Evolutionary conservation across 2,329 filamentous ascomycete genomes (phyloP).

Genomic region (Monilinia aucupariae): DNA sequence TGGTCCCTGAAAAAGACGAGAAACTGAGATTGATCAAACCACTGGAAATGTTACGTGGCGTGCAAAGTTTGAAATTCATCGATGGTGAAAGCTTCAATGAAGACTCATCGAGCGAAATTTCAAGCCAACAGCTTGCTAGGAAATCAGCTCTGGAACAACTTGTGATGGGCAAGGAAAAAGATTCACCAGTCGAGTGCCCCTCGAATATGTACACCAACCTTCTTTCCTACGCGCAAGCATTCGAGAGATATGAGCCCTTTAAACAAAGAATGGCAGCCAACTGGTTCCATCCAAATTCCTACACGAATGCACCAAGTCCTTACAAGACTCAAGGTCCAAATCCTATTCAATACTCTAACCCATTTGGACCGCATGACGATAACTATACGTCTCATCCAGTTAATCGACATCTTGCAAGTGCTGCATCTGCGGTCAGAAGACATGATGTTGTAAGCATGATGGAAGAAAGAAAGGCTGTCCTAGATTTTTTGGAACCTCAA

Average conservation of each 20-base stretch:
- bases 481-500: slow-evolving; percentile 15
- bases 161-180: too few relatives aligned
- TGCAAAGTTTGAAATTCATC: too few relatives aligned
- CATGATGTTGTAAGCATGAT: not conserved
- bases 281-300: not conserved
- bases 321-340: not conserved
- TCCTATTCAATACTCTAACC: not conserved
- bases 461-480: not conserved
- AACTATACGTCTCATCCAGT: not conserved
- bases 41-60: too few relatives aligned
- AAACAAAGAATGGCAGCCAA: slow-evolving; percentile 2
- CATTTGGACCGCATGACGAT: not conserved
- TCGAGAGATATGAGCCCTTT: not conserved
- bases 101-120: too few relatives aligned
- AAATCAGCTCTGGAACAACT: too few relatives aligned
- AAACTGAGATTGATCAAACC: too few relatives aligned
- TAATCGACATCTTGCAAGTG: not conserved
- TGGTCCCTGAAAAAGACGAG: too few relatives aligned
- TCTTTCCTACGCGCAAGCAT: not conserved
- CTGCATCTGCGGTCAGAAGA: not conserved
- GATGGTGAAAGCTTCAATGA: too few relatives aligned
- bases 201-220: not conserved
- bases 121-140: too few relatives aligned
- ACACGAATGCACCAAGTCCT: not conserved
- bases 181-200: too few relatives aligned